phyloP scores from a whole-genome alignment of 2,329 filamentous ascomycete genomes.

The Trichoderma polysporum region DNA sequence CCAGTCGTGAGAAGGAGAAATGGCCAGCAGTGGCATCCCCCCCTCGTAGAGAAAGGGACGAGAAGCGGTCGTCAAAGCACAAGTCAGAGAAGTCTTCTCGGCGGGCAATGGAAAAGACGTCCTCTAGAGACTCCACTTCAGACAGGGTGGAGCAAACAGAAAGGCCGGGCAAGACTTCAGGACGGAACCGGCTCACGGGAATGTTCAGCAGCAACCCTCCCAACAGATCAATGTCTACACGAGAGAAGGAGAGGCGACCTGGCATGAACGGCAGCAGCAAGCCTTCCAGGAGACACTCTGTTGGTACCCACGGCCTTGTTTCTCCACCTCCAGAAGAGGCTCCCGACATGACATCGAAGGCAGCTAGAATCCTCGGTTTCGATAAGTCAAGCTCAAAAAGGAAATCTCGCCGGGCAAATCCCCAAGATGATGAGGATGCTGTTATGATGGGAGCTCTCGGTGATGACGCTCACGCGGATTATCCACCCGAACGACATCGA shows the following conservation, averaged over 20 bases:
- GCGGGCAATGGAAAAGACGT: conserved; percentile 53
- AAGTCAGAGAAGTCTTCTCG: conserved; percentile 63
- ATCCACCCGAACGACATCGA: conserved; percentile 36
- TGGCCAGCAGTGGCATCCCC: conserved; percentile 65
- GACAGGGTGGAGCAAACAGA: conserved; percentile 62
- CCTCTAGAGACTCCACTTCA: conserved; percentile 69
- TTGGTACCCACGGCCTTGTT: conserved; percentile 64
- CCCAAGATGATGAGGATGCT: conserved; percentile 50
- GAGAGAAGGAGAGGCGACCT: conserved; percentile 63
- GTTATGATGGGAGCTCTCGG: conserved; percentile 47
- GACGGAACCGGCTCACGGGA: conserved; percentile 57
- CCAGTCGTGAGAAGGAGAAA: conserved; percentile 68
- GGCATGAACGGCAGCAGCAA: conserved; percentile 48
- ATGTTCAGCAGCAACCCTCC: conserved; percentile 68
- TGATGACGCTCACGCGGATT: conserved; percentile 34
- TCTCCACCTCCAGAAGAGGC: conserved; percentile 72
- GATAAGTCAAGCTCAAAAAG: conserved; percentile 43
- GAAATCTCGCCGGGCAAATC: conserved; percentile 45
- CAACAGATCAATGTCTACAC: conserved; percentile 67
- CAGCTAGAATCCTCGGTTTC: conserved; percentile 71
- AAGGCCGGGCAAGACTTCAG: conserved; percentile 46
- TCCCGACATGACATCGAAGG: conserved; percentile 68
- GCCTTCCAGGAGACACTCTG: conserved; percentile 66
- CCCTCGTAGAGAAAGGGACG: conserved; percentile 40
- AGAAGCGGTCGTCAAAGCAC: conserved; percentile 59